phyloP scores from a whole-genome alignment of 495 filamentous ascomycete genomes.

The Penicillium riverlandense region DNA sequence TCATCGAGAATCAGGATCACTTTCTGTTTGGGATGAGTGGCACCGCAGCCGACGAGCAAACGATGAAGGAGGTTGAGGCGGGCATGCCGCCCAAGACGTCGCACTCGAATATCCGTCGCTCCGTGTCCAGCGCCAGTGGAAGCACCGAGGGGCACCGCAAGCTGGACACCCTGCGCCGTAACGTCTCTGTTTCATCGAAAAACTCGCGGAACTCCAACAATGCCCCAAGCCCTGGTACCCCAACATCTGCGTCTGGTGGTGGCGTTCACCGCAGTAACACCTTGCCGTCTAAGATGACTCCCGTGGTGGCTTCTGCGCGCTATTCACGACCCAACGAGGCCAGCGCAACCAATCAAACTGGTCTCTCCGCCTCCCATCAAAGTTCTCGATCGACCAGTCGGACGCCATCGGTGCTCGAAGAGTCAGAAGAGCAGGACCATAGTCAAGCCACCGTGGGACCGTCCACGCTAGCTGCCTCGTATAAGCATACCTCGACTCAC shows the following conservation, averaged over 20 bases:
- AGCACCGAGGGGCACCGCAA: slow-evolving; percentile 80
- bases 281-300: slow-evolving; percentile 86
- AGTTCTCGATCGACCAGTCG: slow-evolving; percentile 29
- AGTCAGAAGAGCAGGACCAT: slow-evolving; percentile 4
- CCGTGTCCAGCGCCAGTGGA: slow-evolving; percentile 79
- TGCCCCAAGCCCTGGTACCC: slow-evolving; percentile 64
- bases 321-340: slow-evolving; percentile 38
- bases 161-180: slow-evolving; percentile 64
- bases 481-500: slow-evolving; percentile 31
- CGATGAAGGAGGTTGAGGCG: slow-evolving; percentile 73
- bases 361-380: slow-evolving; percentile 23
- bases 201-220: slow-evolving; percentile 66
- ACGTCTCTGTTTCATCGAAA: slow-evolving; percentile 69
- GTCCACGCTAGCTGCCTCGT: slow-evolving; percentile 11
- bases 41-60: slow-evolving; percentile 81
- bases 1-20: slow-evolving; percentile 93
- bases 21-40: slow-evolving; percentile 93
- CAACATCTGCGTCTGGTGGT: slow-evolving; percentile 47
- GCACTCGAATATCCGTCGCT: slow-evolving; percentile 58
- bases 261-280: slow-evolving; percentile 91
- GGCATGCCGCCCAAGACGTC: slow-evolving; percentile 48
- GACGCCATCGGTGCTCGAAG: slow-evolving; percentile 25
- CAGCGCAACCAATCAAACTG: slow-evolving; percentile 21
- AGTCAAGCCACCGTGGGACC: neutral
- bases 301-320: slow-evolving; percentile 53